Evolutionary conservation across 2,329 filamentous ascomycete genomes (phyloP).

Genomic region (Nigrospora osmanthi): DNA sequence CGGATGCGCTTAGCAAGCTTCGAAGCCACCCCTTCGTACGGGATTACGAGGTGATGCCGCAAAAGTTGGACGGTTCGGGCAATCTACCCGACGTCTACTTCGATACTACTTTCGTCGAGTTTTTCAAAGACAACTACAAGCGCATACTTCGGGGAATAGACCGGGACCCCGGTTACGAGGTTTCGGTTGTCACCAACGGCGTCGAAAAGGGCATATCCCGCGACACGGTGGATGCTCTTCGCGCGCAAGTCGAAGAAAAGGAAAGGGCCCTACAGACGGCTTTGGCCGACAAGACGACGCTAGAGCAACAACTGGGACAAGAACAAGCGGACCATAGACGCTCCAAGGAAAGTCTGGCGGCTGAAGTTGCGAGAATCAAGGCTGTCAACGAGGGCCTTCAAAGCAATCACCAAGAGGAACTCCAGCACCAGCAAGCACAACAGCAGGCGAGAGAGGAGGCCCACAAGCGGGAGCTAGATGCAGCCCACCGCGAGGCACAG

Average conservation of each 20-base stretch:
- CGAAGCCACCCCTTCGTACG: conserved; percentile 72
- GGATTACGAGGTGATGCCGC: conserved; percentile 81
- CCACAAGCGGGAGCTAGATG: conserved; percentile 17
- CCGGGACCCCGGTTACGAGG: conserved; percentile 80
- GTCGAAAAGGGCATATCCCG: conserved; percentile 87
- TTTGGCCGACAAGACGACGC: conserved; percentile 34
- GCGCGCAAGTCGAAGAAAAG: conserved; percentile 68
- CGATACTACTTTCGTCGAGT: conserved; percentile 80
- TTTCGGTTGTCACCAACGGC: conserved; percentile 71
- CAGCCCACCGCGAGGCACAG: conserved; percentile 14
- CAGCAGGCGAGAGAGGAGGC: conserved; percentile 38
- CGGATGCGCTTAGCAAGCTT: conserved; percentile 71
- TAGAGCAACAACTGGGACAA: conserved; percentile 55
- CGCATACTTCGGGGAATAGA: conserved; percentile 79
- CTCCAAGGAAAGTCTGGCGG: conserved; percentile 48
- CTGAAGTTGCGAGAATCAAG: conserved; percentile 50
- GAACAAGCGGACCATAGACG: conserved; percentile 66
- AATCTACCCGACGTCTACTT: conserved; percentile 76
- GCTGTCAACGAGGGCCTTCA: conserved; percentile 65
- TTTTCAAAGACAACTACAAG: conserved; percentile 93
- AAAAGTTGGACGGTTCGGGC: conserved; percentile 49
- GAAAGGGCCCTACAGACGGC: conserved; percentile 42
- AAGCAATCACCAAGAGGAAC: conserved; percentile 59
- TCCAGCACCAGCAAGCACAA: conserved; percentile 38
- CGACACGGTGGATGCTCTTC: conserved; percentile 80